phyloP scores from a whole-genome alignment of 345 rosid species.

The Reutealis trisperma region DNA sequence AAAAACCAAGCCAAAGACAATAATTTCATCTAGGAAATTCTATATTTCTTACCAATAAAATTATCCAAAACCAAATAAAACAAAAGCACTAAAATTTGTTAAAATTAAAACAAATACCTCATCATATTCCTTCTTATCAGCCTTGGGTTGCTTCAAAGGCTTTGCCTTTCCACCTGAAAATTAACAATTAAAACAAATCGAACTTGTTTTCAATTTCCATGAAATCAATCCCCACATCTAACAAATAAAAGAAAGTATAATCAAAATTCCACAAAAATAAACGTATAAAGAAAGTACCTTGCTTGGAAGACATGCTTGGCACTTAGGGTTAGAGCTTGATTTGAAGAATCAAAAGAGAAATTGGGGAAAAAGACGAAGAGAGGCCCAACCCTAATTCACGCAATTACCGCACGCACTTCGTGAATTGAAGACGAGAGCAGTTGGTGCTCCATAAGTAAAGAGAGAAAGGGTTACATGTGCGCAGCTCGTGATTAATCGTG shows the following conservation, averaged over 20 bases:
- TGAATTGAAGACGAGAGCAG: neutral
- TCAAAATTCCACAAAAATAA: neutral
- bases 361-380: slow-evolving; percentile 1
- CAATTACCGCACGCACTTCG: neutral
- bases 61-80: neutral
- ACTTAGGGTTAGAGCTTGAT: slow-evolving; percentile 25
- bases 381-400: slow-evolving; percentile 28
- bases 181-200: neutral
- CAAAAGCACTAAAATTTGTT: neutral
- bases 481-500: neutral
- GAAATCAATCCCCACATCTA: neutral
- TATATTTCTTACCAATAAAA: neutral
- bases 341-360: neutral
- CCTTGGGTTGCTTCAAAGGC: slow-evolving; percentile 82
- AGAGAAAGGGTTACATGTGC: neutral
- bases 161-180: slow-evolving; percentile 74
- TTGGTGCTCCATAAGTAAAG: neutral
- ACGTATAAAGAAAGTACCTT: slow-evolving; percentile 31
- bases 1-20: neutral
- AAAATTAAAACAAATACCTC: slow-evolving; percentile 49
- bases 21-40: neutral
- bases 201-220: neutral
- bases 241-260: neutral
- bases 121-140: slow-evolving; percentile 69
- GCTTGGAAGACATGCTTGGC: slow-evolving; percentile 59